Evolutionary conservation across 2,329 filamentous ascomycete genomes (phyloP), one percentile per base, ranked within the genome.

Genomic region (Xylaria sp.): DNA sequence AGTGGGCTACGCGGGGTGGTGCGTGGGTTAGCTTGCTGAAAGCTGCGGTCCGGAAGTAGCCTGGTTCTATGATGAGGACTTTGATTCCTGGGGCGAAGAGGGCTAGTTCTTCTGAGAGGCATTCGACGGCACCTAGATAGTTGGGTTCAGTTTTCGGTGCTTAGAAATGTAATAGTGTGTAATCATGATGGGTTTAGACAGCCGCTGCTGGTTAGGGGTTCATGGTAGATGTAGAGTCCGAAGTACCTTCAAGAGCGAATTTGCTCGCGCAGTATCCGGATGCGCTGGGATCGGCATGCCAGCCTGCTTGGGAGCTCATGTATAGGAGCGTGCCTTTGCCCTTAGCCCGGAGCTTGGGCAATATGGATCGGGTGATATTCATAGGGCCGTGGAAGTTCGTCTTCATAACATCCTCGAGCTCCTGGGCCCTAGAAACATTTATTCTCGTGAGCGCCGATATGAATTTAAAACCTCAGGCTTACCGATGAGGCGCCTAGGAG

Each of bases 31-130:
- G 73, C 4, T 81, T 81, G 25, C 75, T 75, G 13, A 85, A 80
- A 0, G 82, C 79, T 0, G 76, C 75, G 0, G 83, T 86, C 2
- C 80, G 76, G 66, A 84, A 86, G 62, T 82, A 80, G 0, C 82
- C 82, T 0, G 81, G 83, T 58, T 84, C 82, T 2, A 84, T 73
- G 0, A 83, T 72, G 1, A 82, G 72, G 0, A 81, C 73, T 23
- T 80, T 77, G 39, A 85, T 72, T 0, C 76, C 78, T 0, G 77
- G 75, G 1, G 75, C 76, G 62, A 77, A 69, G 3, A 76, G 68
- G 18, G 75, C 75, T 20, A 79, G 74, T 52, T 83, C 80, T 58
- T 78, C 73, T 2, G 75, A 62, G 23, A 80, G 75, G 5, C 74
- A 76, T 23, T 79, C 78, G n/a, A 78, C 73, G 3, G 75, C 73